These are phyloP conservation scores for Heterobasidion annosum DNA, from an alignment of 1,284 basidiomycete genomes.

Conservation along the genomic window DNA sequence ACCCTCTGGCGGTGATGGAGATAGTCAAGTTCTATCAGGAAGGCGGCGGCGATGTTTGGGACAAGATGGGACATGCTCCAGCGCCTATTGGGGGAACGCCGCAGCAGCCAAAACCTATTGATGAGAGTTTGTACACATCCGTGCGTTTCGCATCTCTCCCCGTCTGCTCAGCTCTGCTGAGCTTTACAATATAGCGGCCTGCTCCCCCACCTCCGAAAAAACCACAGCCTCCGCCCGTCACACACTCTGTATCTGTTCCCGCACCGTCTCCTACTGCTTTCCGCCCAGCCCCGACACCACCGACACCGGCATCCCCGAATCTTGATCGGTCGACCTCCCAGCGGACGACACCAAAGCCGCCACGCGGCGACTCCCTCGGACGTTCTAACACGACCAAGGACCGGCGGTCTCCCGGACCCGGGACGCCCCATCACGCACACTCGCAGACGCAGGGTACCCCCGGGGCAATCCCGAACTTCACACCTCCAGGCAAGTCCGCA, in stretches of 20 bases:
- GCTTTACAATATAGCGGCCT: conserved; percentile 26
- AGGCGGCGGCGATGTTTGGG: conserved; percentile 67
- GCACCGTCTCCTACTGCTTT: conserved; percentile 37
- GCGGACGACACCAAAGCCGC: conserved; percentile 47
- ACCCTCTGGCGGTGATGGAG: conserved; percentile 97
- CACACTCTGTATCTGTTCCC: conserved; percentile 22
- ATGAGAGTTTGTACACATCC: conserved; percentile 40
- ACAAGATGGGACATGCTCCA: conserved; percentile 60
- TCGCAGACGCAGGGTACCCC: conserved; percentile 8
- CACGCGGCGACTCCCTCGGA: conserved; percentile 38
- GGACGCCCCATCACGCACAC: conserved; percentile 12
- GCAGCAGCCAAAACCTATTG: conserved; percentile 18
- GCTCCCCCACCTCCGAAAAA: conserved; percentile 53
- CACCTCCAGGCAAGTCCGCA: conserved; percentile 3
- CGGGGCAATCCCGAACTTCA: conserved; percentile 6
- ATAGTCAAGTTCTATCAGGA: conserved; percentile 99
- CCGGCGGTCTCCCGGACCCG: conserved; percentile 28
- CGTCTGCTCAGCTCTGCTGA: background rate
- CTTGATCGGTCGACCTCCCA: conserved; percentile 75
- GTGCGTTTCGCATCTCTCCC: conserved; percentile 25
- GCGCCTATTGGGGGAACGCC: conserved; percentile 15
- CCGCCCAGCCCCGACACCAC: conserved; percentile 56
- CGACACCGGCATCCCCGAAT: conserved; percentile 34
- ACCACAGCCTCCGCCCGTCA: conserved; percentile 22
- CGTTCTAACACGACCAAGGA: conserved; percentile 63